Evolutionary conservation across 805 yeast species (phyloP), one percentile per base, ranked within the genome.

Genomic region (Gaillardinia entomophila): DNA sequence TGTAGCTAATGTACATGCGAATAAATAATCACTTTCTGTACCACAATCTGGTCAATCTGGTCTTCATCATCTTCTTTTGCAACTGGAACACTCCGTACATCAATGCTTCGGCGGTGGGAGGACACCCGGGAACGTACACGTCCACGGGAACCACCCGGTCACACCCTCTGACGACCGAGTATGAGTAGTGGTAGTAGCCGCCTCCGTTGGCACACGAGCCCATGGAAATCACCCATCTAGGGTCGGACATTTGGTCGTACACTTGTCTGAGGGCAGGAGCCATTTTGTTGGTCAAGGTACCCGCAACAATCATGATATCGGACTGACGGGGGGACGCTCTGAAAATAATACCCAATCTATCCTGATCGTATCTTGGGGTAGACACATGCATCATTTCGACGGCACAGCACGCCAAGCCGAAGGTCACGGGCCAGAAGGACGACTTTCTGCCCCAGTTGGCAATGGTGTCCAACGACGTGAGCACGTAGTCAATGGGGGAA

Each of bases 301-400:
- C 95, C 2, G 95, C 95, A 36, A 86, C 92, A 63, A 85, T 85
- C 83, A 85, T 83, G 44, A 85, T 81, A 72, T 85, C 95, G 4
- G 92, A 78, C 61, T 85, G 95, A 65, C 95, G 82, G 33, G 95
- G 95, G 24, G 94, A 82, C 20, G 92, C 95, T 70, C 95, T 80
- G 77, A 85, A 85, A 73, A 85, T 85, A 51, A 85, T 85, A 50
- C 95, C 95, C 56, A 85, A 69, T 58, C 95, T 77, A 67, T 85
- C 95, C 65, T 86, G 95, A 62, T 85, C 95, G 60, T 85, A 85
- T 54, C 95, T 72, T 40, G 95, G 94, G 37, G 94, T 78, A 16
- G 95, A 85, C 24, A 82, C 83, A 57, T 85, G 95, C 95, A 85
- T 85, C 95, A 85, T 85, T 63, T 85, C 95, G 26, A 85, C 94